Conservation (phyloP, 2,329 filamentous ascomycete genomes). For the Cryoendolithus antarcticus region DNA sequence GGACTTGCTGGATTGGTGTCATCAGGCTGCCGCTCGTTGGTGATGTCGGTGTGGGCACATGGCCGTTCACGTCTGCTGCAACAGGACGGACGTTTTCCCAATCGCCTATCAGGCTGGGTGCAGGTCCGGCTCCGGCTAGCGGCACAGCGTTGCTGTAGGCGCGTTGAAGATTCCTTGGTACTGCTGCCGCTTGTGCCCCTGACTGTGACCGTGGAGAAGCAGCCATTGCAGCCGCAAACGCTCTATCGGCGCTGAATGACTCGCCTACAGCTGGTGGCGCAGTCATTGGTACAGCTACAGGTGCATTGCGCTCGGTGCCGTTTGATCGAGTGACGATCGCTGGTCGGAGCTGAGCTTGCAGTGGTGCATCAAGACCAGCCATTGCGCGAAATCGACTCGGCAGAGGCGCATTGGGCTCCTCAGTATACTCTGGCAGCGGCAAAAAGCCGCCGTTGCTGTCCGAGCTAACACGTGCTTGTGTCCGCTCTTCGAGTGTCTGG, state of each 20-base stretch:
- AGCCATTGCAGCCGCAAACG: constrained; percentile 13
- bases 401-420: constrained; percentile 36
- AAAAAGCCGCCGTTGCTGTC: constrained; percentile 76
- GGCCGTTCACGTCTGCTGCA: constrained; percentile 2
- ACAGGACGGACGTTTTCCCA: constrained; percentile 17
- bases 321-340: constrained; percentile 8
- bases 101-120: constrained; percentile 16
- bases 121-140: constrained; percentile 8
- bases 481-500: constrained; percentile 43
- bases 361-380: constrained; percentile 23
- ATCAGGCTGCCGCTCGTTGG: too few relatives aligned
- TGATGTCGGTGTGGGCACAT: not conserved
- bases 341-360: constrained; percentile 5
- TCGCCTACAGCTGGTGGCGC: constrained; percentile 14
- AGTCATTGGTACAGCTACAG: constrained; percentile 9
- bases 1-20: not conserved
- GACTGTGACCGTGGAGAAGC: not conserved
- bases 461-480: constrained; percentile 27
- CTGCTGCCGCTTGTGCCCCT: not conserved
- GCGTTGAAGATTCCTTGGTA: constrained; percentile 18
- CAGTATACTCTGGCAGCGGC: constrained; percentile 65
- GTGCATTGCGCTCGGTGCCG: constrained; percentile 1
- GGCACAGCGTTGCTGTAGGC: constrained; percentile 20
- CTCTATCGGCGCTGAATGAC: constrained; percentile 15
- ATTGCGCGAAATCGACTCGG: constrained; percentile 24